Evolutionary conservation across 2,329 filamentous ascomycete genomes (phyloP), one percentile per base, ranked within the genome.

Genomic region (Neonectria faginata): DNA sequence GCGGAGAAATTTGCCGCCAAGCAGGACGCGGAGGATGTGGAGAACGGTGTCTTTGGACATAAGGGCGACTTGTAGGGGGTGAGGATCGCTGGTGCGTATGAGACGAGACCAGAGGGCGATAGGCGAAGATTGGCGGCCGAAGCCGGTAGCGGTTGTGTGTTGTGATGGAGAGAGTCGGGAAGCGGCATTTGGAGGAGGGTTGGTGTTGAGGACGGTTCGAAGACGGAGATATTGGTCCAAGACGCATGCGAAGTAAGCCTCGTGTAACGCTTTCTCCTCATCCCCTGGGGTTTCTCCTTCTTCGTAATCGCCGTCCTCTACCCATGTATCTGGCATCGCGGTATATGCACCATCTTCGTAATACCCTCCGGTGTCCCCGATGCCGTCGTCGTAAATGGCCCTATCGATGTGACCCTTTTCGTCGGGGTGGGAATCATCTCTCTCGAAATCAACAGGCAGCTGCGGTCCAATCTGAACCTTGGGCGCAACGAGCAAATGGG

Each of bases 291-390:
- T 66, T 25, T 75, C 70, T 9, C 66, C 70, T 18, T 77, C 75
- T n/a, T 77, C 75, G 11, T 74, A 63, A 18, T 71, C 69, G 14
- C 70, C 61, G 14, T 75, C 69, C 25, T 77, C 75, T 11, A 75
- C 73, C 48, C 76, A 68, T 25, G 69, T 69, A 29, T 83, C 79
- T 0, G 87, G 84, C 3, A 85, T 82, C 4, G 89, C 91, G 25
- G 91, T 88, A 76, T 93, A 97, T 41, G 92, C 91, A 53, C 93
- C 94, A 70, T 97, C 92, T 16, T 89, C 82, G 76, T 92, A 96
- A 74, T 88, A 90, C 11, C 91, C 91, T 60, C 86, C 80, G 22
- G 83, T 80, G 71, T 91, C 87, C 57, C 85, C 84, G 20, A 78
- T 67, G 6, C 83, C 83, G 61, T 81, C 75, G 9, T 82, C 73